Percentiles rank a stretch among this genome's conserved stretches.
Conservation (phyloP, 345 rosid genomes). For the Trapa bicornis region DNA sequence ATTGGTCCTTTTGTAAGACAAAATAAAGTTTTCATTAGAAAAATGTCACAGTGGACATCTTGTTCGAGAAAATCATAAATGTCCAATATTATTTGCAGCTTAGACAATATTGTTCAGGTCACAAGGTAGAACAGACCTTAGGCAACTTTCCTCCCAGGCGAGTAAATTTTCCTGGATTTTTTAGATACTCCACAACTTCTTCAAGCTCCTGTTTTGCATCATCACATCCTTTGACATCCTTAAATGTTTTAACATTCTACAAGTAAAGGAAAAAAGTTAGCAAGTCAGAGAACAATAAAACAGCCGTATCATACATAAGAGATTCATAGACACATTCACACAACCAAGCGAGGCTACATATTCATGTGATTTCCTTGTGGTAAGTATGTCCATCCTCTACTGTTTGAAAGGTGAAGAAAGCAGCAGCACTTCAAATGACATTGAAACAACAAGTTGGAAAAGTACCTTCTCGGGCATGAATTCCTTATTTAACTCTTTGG, state of each 20-base stretch:
- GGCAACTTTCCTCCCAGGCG: conserved; percentile 99
- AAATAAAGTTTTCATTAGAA: not conserved
- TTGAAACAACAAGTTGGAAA: not conserved
- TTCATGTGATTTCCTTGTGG: too few species aligned
- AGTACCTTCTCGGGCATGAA: conserved; percentile 85
- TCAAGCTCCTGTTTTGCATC: conserved; percentile 99
- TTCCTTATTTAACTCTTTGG: conserved; percentile 87
- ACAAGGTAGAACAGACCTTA: conserved; percentile 44
- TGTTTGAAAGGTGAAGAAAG: too few species aligned
- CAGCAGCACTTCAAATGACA: too few species aligned
- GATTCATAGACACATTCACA: not conserved
- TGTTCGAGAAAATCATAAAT: not conserved
- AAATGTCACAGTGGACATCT: not conserved
- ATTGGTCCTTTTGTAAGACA: not conserved
- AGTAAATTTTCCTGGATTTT: conserved; percentile 87
- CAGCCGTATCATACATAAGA: not conserved
- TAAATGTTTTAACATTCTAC: conserved; percentile 96
- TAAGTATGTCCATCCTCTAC: too few species aligned
- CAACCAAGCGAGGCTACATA: too few species aligned
- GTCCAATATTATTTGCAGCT: too few species aligned
- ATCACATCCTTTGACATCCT: conserved; percentile 99
- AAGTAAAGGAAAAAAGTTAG: conserved; percentile 13
- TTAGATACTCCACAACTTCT: conserved; percentile 95
- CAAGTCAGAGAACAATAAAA: not conserved
- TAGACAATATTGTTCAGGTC: not conserved